phyloP scores from a whole-genome alignment of 2,329 filamentous ascomycete species.

The Alternaria consortialis region DNA sequence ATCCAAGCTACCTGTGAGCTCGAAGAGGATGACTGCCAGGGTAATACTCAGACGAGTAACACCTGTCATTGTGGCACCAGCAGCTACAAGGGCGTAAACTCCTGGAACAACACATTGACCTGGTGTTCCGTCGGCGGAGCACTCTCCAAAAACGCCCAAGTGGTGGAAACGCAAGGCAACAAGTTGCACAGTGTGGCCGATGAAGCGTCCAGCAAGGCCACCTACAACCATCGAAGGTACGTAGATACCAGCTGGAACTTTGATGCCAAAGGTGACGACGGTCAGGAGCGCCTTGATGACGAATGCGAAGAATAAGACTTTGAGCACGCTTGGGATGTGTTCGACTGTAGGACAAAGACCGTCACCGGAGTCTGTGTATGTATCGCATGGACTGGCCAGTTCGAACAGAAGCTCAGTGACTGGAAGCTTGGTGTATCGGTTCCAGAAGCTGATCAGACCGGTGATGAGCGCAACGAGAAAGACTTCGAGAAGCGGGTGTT shows the following conservation, averaged over 20 bases:
- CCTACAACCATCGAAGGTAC: constrained; percentile 99
- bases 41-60: constrained; percentile 94
- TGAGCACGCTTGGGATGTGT: constrained; percentile 80
- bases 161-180: constrained; percentile 77
- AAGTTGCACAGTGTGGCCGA: constrained; percentile 87
- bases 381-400: constrained; percentile 85
- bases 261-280: constrained; percentile 92
- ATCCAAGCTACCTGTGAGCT: constrained; percentile 92
- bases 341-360: constrained; percentile 80
- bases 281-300: constrained; percentile 90
- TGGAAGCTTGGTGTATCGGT: constrained; percentile 84
- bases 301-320: constrained; percentile 78
- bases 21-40: constrained; percentile 92
- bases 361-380: constrained; percentile 70
- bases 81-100: constrained; percentile 94
- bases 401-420: constrained; percentile 92
- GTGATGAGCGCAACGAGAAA: constrained; percentile 86
- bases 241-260: constrained; percentile 96
- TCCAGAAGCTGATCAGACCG: constrained; percentile 91
- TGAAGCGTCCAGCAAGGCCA: constrained; percentile 85
- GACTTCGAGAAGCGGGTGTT: constrained; percentile 85
- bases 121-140: constrained; percentile 71
- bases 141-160: constrained; percentile 77
- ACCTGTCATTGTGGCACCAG: constrained; percentile 97
- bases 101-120: constrained; percentile 92